Evolutionary conservation across 805 yeast genomes (phyloP).

Genomic region (Nakazawaea peltata): DNA sequence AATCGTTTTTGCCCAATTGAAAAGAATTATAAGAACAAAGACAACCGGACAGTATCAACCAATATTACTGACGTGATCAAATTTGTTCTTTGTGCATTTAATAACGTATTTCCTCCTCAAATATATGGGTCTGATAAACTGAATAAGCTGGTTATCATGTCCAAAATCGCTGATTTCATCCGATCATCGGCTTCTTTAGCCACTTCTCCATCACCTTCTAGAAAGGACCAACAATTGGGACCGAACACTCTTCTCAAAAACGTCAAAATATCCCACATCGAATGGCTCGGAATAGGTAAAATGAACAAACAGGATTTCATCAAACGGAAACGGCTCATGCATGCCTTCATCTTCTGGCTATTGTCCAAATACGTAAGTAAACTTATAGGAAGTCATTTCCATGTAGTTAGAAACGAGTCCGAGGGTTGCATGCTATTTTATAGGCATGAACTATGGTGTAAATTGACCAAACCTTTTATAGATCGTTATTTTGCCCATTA

Average conservation of each 20-base stretch:
- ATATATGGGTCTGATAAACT: conserved; percentile 43
- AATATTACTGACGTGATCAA: conserved; percentile 26
- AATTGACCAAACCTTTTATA: conserved; percentile 32
- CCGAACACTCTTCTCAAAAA: no score
- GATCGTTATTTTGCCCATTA: conserved; percentile 30
- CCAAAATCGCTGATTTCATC: conserved; percentile 30
- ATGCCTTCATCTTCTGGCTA: conserved; percentile 50
- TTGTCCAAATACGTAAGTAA: conserved; percentile 36
- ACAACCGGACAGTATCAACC: conserved; percentile 26
- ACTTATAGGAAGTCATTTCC: conserved; percentile 48
- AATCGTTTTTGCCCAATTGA: conserved; percentile 23
- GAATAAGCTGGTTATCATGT: conserved; percentile 36
- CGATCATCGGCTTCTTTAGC: no score
- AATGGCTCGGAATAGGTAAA: conserved; percentile 41
- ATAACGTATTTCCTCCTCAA: conserved; percentile 40
- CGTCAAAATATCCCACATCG: conserved; percentile 34
- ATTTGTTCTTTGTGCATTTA: conserved; percentile 34
- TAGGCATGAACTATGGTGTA: conserved; percentile 52
- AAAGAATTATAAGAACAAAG: conserved; percentile 3
- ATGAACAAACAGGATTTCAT: conserved; percentile 34
- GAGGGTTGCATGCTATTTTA: no score
- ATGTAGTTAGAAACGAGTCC: no score
- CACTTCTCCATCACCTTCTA: no score
- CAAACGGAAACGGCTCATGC: conserved; percentile 28
- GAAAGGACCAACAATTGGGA: no score